Evolutionary conservation across 305 asterid genomes (phyloP).

Genomic region (Solanum hybrid): DNA sequence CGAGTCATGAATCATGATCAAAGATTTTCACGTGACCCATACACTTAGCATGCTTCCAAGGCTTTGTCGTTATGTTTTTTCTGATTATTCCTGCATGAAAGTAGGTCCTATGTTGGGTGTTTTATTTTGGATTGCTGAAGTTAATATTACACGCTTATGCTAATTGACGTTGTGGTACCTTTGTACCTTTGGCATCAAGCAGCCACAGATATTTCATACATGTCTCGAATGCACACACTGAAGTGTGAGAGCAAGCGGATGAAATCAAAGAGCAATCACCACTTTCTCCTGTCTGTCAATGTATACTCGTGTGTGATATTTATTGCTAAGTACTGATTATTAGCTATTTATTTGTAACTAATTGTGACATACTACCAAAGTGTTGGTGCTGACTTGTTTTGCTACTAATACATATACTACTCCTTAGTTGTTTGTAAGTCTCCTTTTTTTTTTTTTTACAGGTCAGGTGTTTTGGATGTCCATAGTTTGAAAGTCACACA

Average conservation of each 20-base stretch:
- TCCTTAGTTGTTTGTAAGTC: not conserved
- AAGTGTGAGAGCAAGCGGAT: not conserved
- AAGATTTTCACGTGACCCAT: not conserved
- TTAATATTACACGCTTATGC: not conserved
- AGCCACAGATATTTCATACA: not conserved
- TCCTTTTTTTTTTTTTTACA: constrained; percentile 11
- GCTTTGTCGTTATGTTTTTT: not conserved
- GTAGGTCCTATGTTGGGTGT: not conserved
- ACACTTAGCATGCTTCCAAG: not conserved
- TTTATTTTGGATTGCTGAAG: not conserved
- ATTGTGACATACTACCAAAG: not conserved
- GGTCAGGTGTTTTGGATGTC: constrained; percentile 89
- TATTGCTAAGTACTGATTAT: not conserved
- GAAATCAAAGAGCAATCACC: not conserved
- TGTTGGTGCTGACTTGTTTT: not conserved
- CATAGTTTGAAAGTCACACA: constrained; percentile 73
- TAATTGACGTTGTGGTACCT: not conserved
- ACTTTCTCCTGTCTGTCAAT: not conserved
- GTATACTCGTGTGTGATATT: not conserved
- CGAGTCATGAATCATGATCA: not conserved
- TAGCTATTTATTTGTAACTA: not conserved
- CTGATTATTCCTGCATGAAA: not conserved
- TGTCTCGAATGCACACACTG: not conserved
- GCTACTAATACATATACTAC: not conserved
- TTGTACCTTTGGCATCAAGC: not conserved